phyloP scores from a whole-genome alignment of 2,329 filamentous ascomycete genomes.

The Ceratocystis albifundus region DNA sequence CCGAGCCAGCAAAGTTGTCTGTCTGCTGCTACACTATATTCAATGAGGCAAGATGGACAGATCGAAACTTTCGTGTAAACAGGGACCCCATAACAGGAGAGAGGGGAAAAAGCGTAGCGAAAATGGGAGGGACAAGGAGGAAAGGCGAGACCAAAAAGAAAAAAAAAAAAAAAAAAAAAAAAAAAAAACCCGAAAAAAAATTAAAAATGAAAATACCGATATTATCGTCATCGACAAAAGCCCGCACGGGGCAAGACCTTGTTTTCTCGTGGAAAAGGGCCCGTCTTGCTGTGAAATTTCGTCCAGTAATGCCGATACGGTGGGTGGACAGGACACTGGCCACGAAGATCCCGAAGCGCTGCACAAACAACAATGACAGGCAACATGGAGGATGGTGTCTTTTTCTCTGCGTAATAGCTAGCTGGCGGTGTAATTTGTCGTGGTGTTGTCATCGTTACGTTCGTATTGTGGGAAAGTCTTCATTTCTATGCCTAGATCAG shows the following conservation, averaged over 20 bases:
- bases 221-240: not conserved
- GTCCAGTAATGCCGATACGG: conserved; percentile 7
- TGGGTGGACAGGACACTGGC: conserved; percentile 5
- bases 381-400: no score
- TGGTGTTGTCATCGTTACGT: not conserved
- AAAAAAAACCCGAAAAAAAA: no score
- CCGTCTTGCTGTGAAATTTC: not conserved
- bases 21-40: no score
- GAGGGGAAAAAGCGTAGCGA: not conserved
- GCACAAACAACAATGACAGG: not conserved
- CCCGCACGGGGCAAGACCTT: not conserved
- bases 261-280: not conserved
- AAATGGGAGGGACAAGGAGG: not conserved
- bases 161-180: not conserved
- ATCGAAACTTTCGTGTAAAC: not conserved
- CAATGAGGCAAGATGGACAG: no score
- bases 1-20: no score
- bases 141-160: not conserved
- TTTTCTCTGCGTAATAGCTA: not conserved
- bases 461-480: not conserved
- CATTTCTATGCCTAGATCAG: not conserved
- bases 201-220: no score
- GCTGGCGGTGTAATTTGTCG: not conserved
- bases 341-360: not conserved
- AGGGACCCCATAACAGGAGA: not conserved